Evolutionary conservation across 768 basidiomycete species (phyloP), one percentile per base, ranked within the genome.

Genomic region (Agrocybe praecox): DNA sequence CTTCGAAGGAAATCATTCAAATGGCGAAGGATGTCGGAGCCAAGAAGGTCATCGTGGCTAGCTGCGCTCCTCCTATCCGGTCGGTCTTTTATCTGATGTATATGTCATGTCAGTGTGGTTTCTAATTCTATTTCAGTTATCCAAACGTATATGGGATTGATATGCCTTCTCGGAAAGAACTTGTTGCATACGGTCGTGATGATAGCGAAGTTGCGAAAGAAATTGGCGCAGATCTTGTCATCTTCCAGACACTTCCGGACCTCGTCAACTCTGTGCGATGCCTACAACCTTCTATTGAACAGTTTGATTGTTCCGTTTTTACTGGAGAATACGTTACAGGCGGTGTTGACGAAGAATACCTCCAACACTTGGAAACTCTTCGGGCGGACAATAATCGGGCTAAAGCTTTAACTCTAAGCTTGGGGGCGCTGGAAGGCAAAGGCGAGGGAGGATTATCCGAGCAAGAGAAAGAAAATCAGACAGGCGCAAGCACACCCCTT

Each of bases 1-100:
- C 97, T 0, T 98, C 96, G 14, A 96, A 93, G 69, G 97, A 99
- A 71, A 99, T 99, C 60, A 84, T 99, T 22, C 96, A 98, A 70
- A 98, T 99, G 96, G 97, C 96, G 18, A 96, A 96, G 69, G 97
- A 99, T 66, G 97, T 97, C 15, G 97, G 97, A 15, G 96, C 97
- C 17, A 94, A 90, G 72, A 92, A 90, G 63, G 94, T 99, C 65
- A 89, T 98, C 60, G 87, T 98, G 46, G 97, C 97, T 1, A 96
- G 94, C 49, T 98, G 97, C 67, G 94, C 97, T 8, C 97, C 97
- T 6, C 94, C 97, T 1, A 98, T 99, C 64, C 85, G 96, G 85
- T 92, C 58, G 42, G 78, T 64, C 12, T n/a, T n/a, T n/a, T n/a
- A n/a, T n/a, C n/a, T n/a, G n/a, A n/a, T n/a, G n/a, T n/a, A n/a